Base-by-base conservation (phyloP, 2,329 filamentous ascomycete genomes). In the Cucurbitaria berberidis region DNA sequence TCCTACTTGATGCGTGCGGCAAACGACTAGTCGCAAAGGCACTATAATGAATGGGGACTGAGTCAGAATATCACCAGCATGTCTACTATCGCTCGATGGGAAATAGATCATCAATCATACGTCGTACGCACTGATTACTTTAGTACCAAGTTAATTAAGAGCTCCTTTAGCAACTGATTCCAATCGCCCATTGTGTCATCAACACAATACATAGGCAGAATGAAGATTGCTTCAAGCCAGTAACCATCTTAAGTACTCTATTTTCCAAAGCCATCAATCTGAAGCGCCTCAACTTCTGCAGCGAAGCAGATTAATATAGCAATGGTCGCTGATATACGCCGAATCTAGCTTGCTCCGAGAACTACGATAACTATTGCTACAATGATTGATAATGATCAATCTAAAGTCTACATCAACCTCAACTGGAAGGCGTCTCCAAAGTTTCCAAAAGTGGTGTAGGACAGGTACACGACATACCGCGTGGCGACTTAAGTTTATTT, bases 1-100 rank as follows among this genome's bases (percentile, higher is more conserved):
- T 78, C 78, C 34, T 85, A 82, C 67, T 66, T 86, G 49, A 78
- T 75, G 67, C 69, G 70, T 29, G 55, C 44, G 34, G 42, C 58
- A 32, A 51, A 48, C 18, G 32, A 53, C 15, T n/a, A 39, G 54
- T 27, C 40, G 41, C 9, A 36, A 39, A 29, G 45, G 45, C 13
- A 43, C 41, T 43, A 49, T 19, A 24, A 50, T 53, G 53, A 55
- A 56, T 10, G 39, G 48, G 1, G 55, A 7, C 11, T 49, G 40
- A 40, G 3, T 26, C 22, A 29, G 13, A 39, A 19, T 18, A 21
- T 19, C 35, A 18, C 9, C 34, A 46, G 24, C 21, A n/a, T 39
- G 7, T 24, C 36, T 21, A 15, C 4, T 21, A 26, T 11, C 11
- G 11, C 9, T 7, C 9, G 13, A 24, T 13, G 11, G n/a, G 21